Percentiles rank a stretch among this genome's conserved stretches.
These are phyloP conservation scores for Trichosanthes truncata DNA, from an alignment of 306 rosid species.

Conservation along the genomic window DNA sequence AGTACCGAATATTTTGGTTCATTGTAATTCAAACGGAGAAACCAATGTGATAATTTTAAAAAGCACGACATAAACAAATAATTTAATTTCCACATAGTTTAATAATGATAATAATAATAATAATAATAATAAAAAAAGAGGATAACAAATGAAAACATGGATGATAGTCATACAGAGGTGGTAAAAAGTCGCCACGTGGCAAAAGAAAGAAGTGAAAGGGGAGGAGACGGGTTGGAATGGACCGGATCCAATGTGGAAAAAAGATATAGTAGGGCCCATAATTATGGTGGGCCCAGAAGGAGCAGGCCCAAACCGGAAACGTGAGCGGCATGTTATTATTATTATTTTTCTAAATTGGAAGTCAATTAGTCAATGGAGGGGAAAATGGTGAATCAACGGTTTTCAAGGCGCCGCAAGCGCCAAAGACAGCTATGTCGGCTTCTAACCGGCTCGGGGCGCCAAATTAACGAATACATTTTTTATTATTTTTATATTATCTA, in stretches of 20 bases:
- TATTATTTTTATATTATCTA: neutral
- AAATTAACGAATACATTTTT: neutral
- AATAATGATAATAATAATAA: neutral
- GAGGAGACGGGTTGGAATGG: neutral
- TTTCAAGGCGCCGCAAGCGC: slow-evolving; percentile 22
- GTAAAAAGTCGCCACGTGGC: slow-evolving; percentile 1
- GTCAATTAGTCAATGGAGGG: slow-evolving; percentile 9
- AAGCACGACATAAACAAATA: neutral
- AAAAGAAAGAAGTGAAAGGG: neutral
- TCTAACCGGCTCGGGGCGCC: slow-evolving; percentile 16
- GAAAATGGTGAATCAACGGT: slow-evolving; percentile 29
- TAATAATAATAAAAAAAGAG: neutral
- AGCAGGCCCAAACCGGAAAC: neutral
- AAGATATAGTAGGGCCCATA: slow-evolving; percentile 11
- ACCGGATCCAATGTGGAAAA: slow-evolving; percentile 1
- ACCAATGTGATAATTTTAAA: neutral
- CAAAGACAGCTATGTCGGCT: slow-evolving; percentile 16
- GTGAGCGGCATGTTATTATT: slow-evolving; percentile 8
- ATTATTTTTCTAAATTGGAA: neutral
- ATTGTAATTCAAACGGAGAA: neutral
- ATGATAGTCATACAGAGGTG: neutral
- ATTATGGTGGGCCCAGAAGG: slow-evolving; percentile 2
- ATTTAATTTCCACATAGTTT: neutral
- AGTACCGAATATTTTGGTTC: neutral
- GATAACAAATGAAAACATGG: neutral